Percentiles rank a stretch among this genome's conserved stretches.
These are phyloP conservation scores for Calonectria multiphialidica DNA, from an alignment of 2,329 filamentous ascomycete species.

Conservation along the genomic window DNA sequence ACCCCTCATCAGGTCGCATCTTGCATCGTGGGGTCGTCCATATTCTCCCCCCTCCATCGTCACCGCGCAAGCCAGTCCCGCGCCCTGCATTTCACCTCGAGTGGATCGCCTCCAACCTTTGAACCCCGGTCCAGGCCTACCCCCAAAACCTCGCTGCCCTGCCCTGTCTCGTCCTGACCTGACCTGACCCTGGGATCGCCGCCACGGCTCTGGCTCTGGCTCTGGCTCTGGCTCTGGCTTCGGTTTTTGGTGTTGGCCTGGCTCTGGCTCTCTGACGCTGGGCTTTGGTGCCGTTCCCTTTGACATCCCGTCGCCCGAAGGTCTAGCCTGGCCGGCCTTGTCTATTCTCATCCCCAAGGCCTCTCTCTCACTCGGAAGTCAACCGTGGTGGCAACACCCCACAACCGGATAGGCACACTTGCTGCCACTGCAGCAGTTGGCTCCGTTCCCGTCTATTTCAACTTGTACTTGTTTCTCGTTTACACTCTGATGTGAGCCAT, in stretches of 20 bases:
- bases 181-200: constrained; percentile 26
- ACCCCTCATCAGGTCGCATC: constrained; percentile 16
- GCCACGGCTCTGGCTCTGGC: constrained; percentile 33
- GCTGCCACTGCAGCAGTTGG: neutral
- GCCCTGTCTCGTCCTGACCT: constrained; percentile 10
- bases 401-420: constrained; percentile 28
- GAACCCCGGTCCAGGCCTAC: constrained; percentile 36
- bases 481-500: constrained; percentile 28
- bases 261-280: constrained; percentile 13
- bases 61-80: constrained; percentile 34
- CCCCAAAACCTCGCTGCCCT: constrained; percentile 19
- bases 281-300: constrained; percentile 26
- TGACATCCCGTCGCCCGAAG: constrained; percentile 46
- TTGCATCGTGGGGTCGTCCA: constrained; percentile 22
- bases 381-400: constrained; percentile 35
- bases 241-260: constrained; percentile 10
- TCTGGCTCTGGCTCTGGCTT: constrained; percentile 1
- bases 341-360: constrained; percentile 14
- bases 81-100: constrained; percentile 34
- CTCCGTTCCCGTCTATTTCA: constrained; percentile 22
- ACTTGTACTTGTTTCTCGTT: constrained; percentile 19
- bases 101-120: constrained; percentile 34
- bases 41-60: constrained; percentile 15
- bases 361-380: constrained; percentile 34
- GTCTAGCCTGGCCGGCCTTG: constrained; percentile 18